phyloP scores from a whole-genome alignment of 257 asterid species.

The Mitragyna speciosa region DNA sequence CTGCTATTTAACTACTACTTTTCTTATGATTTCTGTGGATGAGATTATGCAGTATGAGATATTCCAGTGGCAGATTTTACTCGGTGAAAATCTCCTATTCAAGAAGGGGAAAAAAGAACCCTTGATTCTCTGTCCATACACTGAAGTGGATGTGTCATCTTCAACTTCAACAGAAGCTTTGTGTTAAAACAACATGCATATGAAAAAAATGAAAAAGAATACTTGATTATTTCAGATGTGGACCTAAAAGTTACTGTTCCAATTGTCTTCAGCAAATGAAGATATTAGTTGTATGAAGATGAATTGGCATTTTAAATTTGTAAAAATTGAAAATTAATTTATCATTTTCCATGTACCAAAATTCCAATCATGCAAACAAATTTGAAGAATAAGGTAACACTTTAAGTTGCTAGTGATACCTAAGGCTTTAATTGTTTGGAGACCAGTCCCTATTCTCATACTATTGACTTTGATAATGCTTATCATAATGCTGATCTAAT shows the following conservation, averaged over 20 bases:
- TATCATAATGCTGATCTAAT: not conserved
- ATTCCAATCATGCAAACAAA: not conserved
- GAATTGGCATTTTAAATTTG: not conserved
- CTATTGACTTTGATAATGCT: not conserved
- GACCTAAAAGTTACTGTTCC: not conserved
- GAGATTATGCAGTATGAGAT: not conserved
- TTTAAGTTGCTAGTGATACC: not conserved
- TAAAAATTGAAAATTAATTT: not conserved
- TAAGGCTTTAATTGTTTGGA: not conserved
- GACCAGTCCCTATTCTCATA: not conserved
- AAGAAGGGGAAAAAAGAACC: not conserved
- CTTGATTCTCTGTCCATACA: constrained; percentile 3
- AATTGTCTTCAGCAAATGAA: not conserved
- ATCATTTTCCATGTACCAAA: not conserved
- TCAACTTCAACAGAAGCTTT: constrained; percentile 10
- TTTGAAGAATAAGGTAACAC: not conserved
- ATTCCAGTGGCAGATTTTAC: not conserved
- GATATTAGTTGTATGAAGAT: not conserved
- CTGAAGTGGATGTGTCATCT: constrained; percentile 21
- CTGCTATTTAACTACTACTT: not conserved
- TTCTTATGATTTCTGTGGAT: not conserved
- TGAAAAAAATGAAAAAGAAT: not conserved
- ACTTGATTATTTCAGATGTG: not conserved
- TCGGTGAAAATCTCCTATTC: not conserved
- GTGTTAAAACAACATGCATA: not conserved